Evolutionary conservation across 805 yeast genomes (phyloP).

Genomic region (Lipomyces japonicus): DNA sequence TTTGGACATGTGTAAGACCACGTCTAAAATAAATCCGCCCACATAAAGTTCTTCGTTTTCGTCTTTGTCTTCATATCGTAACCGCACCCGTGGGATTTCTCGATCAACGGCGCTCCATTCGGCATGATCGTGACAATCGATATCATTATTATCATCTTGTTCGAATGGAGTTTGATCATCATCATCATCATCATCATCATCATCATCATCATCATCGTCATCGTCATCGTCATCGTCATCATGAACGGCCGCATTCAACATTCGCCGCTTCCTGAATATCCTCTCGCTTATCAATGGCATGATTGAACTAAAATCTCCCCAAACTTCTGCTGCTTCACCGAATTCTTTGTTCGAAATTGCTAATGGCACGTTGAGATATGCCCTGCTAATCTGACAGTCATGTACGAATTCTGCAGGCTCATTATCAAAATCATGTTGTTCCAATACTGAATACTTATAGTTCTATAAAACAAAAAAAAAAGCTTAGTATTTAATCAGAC

Average conservation of each 20-base stretch:
- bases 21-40: background rate
- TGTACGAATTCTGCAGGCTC: too few relatives aligned
- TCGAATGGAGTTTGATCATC: background rate
- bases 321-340: background rate
- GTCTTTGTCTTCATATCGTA: background rate
- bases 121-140: background rate
- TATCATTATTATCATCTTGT: background rate
- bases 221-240: background rate
- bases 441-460: too few relatives aligned
- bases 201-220: background rate
- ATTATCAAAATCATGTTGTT: too few relatives aligned
- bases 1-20: background rate
- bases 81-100: background rate
- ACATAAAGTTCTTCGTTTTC: slow-evolving; percentile 1
- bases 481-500: too few relatives aligned
- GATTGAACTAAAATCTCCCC: background rate
- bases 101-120: background rate
- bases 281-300: background rate
- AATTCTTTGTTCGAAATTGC: background rate
- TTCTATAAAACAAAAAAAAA: too few relatives aligned
- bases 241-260: background rate
- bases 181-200: background rate
- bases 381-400: too few relatives aligned
- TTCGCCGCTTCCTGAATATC: background rate
- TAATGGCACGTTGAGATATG: background rate